A percentile compares a stretch with the other conserved stretches of the same genome.
Conservation (phyloP, 306 rosid species). For the Biancaea sappan region DNA sequence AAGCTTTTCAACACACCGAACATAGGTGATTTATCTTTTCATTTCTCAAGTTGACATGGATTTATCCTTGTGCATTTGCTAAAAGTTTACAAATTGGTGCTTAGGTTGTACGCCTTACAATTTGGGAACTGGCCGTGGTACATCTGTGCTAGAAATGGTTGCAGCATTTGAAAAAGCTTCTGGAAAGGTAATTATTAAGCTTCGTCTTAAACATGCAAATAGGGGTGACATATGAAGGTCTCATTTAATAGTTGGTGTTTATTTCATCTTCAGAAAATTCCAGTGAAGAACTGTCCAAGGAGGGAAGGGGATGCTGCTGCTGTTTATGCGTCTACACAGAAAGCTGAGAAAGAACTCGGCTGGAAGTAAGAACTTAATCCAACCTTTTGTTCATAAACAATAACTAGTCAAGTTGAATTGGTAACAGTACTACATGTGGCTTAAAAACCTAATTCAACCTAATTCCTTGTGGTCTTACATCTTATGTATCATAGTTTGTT, state of each 20-base stretch:
- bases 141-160: constrained; percentile 94
- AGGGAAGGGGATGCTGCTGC: constrained; percentile 91
- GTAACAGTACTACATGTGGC: too few species aligned
- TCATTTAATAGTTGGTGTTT: neutral
- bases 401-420: constrained; percentile 14
- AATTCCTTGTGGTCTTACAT: neutral
- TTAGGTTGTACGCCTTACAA: constrained; percentile 90
- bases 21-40: constrained; percentile 51
- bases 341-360: constrained; percentile 80
- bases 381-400: neutral
- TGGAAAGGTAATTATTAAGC: constrained; percentile 60
- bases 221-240: constrained; percentile 3
- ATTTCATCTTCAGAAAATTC: constrained; percentile 67
- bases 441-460: constrained; percentile 3
- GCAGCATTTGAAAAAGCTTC: constrained; percentile 83
- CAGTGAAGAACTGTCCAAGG: constrained; percentile 68
- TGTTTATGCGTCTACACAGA: constrained; percentile 87
- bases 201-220: neutral
- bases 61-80: constrained; percentile 9
- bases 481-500: neutral
- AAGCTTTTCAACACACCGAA: constrained; percentile 69
- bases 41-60: neutral
- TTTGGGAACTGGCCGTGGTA: constrained; percentile 84
- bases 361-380: constrained; percentile 73
- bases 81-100: constrained; percentile 30